These are phyloP conservation scores for Cladosporium sp. DNA, from an alignment of 2,329 filamentous ascomycete genomes.

Conservation along the genomic window DNA sequence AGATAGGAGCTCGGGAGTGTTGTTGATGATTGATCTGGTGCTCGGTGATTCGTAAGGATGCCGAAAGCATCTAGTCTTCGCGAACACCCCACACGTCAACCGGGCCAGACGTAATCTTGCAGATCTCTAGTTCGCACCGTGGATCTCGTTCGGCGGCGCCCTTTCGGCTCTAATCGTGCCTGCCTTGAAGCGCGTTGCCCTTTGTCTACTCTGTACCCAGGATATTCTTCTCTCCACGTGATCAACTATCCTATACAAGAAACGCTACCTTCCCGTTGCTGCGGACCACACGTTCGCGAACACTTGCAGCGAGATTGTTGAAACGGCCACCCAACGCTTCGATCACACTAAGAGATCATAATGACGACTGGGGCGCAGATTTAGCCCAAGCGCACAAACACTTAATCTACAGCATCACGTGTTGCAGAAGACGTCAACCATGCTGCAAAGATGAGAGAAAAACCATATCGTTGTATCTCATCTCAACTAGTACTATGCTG, in stretches of 20 bases:
- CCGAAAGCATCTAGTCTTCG: conserved; percentile 5
- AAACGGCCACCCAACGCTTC: neutral
- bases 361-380: neutral
- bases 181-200: neutral
- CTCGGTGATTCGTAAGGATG: conserved; percentile 12
- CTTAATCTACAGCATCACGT: neutral
- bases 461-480: too few relatives aligned
- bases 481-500: too few relatives aligned
- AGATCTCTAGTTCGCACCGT: conserved; percentile 3
- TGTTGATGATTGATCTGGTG: conserved; percentile 5
- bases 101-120: conserved; percentile 9
- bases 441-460: too few relatives aligned
- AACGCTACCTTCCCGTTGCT: neutral
- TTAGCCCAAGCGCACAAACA: neutral
- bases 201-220: neutral
- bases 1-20: conserved; percentile 1
- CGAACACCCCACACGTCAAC: conserved; percentile 2
- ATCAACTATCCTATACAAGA: neutral
- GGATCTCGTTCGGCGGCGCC: neutral
- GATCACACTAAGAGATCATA: neutral
- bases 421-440: neutral
- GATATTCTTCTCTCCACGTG: neutral
- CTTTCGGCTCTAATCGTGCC: neutral
- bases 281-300: neutral
- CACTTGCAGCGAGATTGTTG: neutral